Base-by-base conservation (phyloP, 2,329 filamentous ascomycete species). In the Cladosporium sp. region DNA sequence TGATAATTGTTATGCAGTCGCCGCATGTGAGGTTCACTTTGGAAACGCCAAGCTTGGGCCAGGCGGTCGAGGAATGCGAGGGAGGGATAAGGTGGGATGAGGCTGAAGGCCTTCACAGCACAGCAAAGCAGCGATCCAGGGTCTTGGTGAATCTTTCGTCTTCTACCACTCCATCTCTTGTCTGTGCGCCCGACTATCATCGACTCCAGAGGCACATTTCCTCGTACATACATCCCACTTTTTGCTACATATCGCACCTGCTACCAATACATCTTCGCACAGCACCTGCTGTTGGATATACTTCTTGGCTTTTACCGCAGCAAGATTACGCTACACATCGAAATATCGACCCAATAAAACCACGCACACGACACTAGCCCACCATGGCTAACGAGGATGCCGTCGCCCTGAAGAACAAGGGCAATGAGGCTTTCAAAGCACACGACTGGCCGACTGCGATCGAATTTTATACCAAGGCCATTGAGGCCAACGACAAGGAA, bases 401-500 rank as follows among this genome's bases (percentile, higher is more conserved):
- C 47, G 80, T 84, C 60, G 86, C 85, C 66, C 77, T 95, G 62
- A 99, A 99, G 76, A 86, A 95, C 70, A 81, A 95, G 71, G 93
- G 93, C 68, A 99, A 99, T 73, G 88, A 91, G 65, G 90, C 90
- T 47, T 97, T 97, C 72, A 83, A 84, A 51, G 77, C 83, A 27
- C 89, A 96, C 64, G 87, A 97, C 75, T 99, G 88, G 87, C 81
- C 80, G 9, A 74, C 79, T 3, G 93, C 93, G 7, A 79, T 96
- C 56, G 84, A 91, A 1, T 83, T 84, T 59, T 99, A 99, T 71
- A 83, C 83, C 50, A 81, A 95, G 71, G 92, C 92, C 20, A 97
- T 99, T 66, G 84, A 87, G 54, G 73, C 88, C 60, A 85, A 96
- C 71, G 82, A 86, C 65, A 78, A 86, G 60, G 87, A 97, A 64